phyloP scores from a whole-genome alignment of 306 rosid species.

The Astragalus membranaceus region DNA sequence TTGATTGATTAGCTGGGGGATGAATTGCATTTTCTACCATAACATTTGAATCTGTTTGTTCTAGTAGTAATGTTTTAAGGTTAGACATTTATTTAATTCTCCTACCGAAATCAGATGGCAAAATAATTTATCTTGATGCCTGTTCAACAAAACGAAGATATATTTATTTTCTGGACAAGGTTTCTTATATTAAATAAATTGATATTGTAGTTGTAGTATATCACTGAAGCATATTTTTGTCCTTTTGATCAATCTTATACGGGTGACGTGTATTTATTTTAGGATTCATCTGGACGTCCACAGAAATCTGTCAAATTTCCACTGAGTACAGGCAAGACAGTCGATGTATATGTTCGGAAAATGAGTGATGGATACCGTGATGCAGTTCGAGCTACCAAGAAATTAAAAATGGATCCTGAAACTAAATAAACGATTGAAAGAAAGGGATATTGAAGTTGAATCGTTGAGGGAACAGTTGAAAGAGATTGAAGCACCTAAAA shows the following conservation, averaged over 20 bases:
- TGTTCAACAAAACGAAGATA: neutral
- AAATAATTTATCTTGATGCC: neutral
- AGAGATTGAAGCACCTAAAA: too few species aligned
- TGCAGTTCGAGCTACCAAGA: constrained; percentile 27
- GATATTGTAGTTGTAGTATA: neutral
- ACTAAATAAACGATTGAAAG: neutral
- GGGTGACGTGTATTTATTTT: neutral
- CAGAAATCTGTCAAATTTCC: constrained; percentile 45
- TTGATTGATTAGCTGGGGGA: neutral
- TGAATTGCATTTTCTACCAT: neutral
- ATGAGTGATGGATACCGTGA: constrained; percentile 24
- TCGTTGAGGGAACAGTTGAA: constrained; percentile 26
- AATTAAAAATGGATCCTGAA: constrained; percentile 40
- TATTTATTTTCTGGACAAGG: neutral
- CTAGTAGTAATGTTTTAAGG: neutral
- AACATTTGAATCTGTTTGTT: neutral
- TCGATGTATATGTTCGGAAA: constrained; percentile 44
- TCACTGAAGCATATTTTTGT: neutral
- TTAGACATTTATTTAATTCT: neutral
- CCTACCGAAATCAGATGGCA: neutral
- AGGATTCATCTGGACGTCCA: constrained; percentile 62
- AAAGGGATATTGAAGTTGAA: constrained; percentile 32
- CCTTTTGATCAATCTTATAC: neutral
- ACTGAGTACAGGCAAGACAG: constrained; percentile 24
- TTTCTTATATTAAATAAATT: neutral